phyloP scores from a whole-genome alignment of 805 yeast species.

The Sugiyamaella americana region DNA sequence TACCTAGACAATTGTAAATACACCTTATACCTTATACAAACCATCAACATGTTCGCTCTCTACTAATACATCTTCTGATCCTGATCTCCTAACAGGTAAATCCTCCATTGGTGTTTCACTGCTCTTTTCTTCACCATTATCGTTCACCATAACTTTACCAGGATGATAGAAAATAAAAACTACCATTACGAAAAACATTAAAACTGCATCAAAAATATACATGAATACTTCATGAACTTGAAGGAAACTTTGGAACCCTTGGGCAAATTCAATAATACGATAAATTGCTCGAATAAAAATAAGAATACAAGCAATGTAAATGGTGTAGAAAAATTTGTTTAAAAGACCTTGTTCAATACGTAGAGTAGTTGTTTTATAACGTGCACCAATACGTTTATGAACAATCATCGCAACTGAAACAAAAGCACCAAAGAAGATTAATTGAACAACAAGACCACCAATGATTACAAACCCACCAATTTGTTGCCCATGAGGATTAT shows the following conservation, averaged over 20 bases:
- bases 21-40: no score
- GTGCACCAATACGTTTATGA: conserved; percentile 13
- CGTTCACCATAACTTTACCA: conserved; percentile 53
- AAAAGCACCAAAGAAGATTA: conserved; percentile 59
- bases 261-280: conserved; percentile 63
- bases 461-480: conserved; percentile 61
- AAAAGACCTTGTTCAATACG: neutral
- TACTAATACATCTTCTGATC: no score
- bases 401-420: conserved; percentile 39
- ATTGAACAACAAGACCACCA: conserved; percentile 75
- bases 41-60: no score
- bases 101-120: no score
- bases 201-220: conserved; percentile 19
- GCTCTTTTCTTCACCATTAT: conserved; percentile 18
- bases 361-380: conserved; percentile 4
- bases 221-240: conserved; percentile 17
- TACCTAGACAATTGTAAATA: no score
- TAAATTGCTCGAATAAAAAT: conserved; percentile 65
- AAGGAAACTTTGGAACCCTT: conserved; percentile 64
- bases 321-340: conserved; percentile 9
- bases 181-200: conserved; percentile 9
- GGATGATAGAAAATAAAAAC: conserved; percentile 38
- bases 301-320: conserved; percentile 40
- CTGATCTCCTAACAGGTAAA: no score
- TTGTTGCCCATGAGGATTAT: conserved; percentile 23